Percentiles rank a stretch among this genome's conserved stretches.
These are phyloP conservation scores for Pseudozyma pruni DNA, from an alignment of 1,284 basidiomycete species.

Conservation along the genomic window DNA sequence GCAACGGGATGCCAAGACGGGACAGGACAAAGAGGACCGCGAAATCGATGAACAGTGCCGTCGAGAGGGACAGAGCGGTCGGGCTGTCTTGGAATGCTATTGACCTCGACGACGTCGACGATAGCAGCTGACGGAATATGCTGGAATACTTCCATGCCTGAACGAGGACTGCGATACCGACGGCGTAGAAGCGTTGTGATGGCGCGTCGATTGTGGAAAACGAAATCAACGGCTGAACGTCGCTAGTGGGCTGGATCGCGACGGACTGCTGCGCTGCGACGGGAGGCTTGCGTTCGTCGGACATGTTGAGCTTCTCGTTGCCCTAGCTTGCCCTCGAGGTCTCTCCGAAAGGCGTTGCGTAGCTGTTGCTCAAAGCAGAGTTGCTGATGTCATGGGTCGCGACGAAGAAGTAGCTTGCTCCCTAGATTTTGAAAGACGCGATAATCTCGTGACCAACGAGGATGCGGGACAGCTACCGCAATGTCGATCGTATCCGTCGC, in stretches of 20 bases:
- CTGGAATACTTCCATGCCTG: conserved; percentile 68
- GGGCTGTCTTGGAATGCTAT: conserved; percentile 60
- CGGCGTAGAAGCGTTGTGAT: conserved; percentile 71
- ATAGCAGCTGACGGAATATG: conserved; percentile 19
- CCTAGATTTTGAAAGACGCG: background rate
- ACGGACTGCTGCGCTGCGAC: conserved; percentile 6
- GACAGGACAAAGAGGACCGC: conserved; percentile 73
- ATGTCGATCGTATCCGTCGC: too few species aligned
- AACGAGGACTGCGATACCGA: conserved; percentile 70
- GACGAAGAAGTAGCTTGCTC: background rate
- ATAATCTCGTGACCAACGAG: background rate
- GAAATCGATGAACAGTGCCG: conserved; percentile 71
- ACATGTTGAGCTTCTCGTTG: conserved; percentile 10
- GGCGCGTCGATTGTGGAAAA: conserved; percentile 69
- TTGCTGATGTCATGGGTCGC: conserved; percentile 1
- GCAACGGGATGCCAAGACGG: conserved; percentile 79
- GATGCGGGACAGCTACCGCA: too few species aligned
- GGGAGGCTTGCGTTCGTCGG: conserved; percentile 10
- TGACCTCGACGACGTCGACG: conserved; percentile 6
- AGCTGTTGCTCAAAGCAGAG: conserved; percentile 3
- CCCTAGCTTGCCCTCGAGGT: background rate
- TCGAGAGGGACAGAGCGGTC: conserved; percentile 73
- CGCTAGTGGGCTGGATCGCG: conserved; percentile 3
- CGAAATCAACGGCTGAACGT: conserved; percentile 64
- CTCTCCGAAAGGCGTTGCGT: background rate